Evolutionary conservation across 768 basidiomycete genomes (phyloP), one percentile per base, ranked within the genome.

Genomic region (Psilocybe azurescens): DNA sequence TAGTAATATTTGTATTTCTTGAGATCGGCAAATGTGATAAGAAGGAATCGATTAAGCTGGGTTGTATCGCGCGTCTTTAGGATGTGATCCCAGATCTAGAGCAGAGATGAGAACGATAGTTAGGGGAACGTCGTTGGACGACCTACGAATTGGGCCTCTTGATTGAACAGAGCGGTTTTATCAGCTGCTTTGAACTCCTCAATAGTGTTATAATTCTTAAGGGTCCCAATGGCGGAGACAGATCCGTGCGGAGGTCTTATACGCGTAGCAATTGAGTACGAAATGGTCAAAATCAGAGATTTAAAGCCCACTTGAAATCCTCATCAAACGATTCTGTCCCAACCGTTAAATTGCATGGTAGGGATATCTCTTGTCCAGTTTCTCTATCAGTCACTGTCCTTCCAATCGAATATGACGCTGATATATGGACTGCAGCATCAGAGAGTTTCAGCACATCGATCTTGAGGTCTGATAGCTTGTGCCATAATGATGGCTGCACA

Each of bases 1-100:
- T 98, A 98, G 70, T 90, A 95, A 73, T 95, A 99, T 67, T 90
- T 91, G 81, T 97, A 98, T 74, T 96, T 98, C 83, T 99, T 99
- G 67, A 99, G 88, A 75, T 99, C 97, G 0, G 97, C 94, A 68
- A 89, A 99, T 0, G 95, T 95, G 68, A 99, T 91, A 54, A 97
- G 80, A 20, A 99, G 81, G 78, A 98, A 98, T 3, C 84, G 84
- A 58, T 84, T 91, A 44, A 98, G 80, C 11, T 81, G 74, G 5
- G 84, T 71, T 0, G 86, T 78, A 63, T 87, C 81, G 48, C 83
- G 82, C 58, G 80, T 83, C 32, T 78, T 71, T 49, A 80, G 63
- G 65, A 89, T 84, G 64, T 81, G 78, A 41, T 87, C 75, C 90
- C 90, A 93, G 67, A 94, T 91, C 90, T 93, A 62, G 6, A 16